phyloP scores from a whole-genome alignment of 2,329 filamentous ascomycete genomes.

The Epichloe sp. region DNA sequence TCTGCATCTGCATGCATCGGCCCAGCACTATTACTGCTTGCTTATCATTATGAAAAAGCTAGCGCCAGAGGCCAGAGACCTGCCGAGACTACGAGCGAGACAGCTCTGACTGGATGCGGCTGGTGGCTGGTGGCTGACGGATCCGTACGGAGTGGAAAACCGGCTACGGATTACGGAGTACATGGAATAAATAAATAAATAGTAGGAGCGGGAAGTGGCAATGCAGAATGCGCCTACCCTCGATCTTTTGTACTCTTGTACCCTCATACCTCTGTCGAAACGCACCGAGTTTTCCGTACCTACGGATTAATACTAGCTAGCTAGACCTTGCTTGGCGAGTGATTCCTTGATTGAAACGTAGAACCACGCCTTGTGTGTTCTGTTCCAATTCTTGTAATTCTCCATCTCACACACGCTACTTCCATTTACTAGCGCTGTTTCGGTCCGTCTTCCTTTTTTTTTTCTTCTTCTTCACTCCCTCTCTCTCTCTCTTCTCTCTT shows the following conservation, averaged over 20 bases:
- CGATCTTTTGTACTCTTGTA: too few relatives aligned
- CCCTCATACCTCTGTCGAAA: too few relatives aligned
- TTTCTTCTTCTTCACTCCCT: neutral
- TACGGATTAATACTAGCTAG: too few relatives aligned
- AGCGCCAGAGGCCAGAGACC: neutral
- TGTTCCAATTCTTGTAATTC: neutral
- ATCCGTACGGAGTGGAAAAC: too few relatives aligned
- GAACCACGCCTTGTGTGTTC: too few relatives aligned
- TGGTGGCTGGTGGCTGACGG: neutral
- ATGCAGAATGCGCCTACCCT: neutral
- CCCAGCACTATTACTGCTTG: neutral
- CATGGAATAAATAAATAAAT: too few relatives aligned
- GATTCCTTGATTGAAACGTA: too few relatives aligned
- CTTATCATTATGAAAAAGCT: neutral
- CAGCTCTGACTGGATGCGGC: neutral
- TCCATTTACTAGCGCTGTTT: neutral
- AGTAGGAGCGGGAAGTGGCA: neutral
- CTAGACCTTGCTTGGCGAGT: too few relatives aligned
- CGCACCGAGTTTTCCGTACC: too few relatives aligned
- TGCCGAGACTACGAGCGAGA: too few relatives aligned
- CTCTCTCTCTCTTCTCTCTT: neutral
- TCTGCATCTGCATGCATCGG: slow-evolving; percentile 2
- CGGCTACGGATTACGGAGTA: too few relatives aligned
- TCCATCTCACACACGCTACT: neutral
- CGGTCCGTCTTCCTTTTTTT: neutral